These are phyloP conservation scores for Botrytis galanthina DNA, from an alignment of 2,329 filamentous ascomycete genomes.

Conservation along the genomic window DNA sequence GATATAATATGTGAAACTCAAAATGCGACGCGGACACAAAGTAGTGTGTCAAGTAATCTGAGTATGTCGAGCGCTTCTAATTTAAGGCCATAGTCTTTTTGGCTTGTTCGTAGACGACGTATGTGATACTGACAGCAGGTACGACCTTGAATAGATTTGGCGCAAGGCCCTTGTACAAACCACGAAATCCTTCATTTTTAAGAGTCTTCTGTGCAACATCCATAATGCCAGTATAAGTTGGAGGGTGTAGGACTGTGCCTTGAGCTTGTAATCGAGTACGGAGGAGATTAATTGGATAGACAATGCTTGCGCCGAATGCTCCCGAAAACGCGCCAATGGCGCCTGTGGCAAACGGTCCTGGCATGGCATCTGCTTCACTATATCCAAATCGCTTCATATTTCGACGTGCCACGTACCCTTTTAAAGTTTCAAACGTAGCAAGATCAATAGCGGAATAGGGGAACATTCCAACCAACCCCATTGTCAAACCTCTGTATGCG, in stretches of 20 bases:
- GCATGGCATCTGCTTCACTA: constrained; percentile 78
- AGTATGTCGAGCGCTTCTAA: background rate
- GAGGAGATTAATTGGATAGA: constrained; percentile 93
- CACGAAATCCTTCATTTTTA: constrained; percentile 75
- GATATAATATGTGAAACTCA: background rate
- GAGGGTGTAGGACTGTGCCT: constrained; percentile 85
- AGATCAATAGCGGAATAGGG: constrained; percentile 97
- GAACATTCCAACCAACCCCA: constrained; percentile 95
- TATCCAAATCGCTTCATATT: constrained; percentile 68
- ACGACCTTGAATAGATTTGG: constrained; percentile 96
- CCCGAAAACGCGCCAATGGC: constrained; percentile 89
- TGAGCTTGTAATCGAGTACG: constrained; percentile 91
- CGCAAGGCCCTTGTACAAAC: constrained; percentile 91
- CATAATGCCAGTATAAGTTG: constrained; percentile 85
- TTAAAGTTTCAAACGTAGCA: constrained; percentile 91
- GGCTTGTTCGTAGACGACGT: constrained; percentile 88
- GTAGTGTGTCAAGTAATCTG: background rate
- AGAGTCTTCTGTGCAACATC: constrained; percentile 86
- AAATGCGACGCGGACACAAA: background rate
- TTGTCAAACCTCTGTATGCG: constrained; percentile 89
- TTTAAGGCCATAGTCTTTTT: constrained; percentile 61
- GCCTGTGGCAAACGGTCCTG: constrained; percentile 80
- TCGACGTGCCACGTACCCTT: constrained; percentile 67
- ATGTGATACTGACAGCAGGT: constrained; percentile 91
- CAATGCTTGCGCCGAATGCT: constrained; percentile 86